Evolutionary conservation across 352 stramenopile genomes (phyloP), one percentile per base, ranked within the genome.

Genomic region (Aphanomyces astaci): DNA sequence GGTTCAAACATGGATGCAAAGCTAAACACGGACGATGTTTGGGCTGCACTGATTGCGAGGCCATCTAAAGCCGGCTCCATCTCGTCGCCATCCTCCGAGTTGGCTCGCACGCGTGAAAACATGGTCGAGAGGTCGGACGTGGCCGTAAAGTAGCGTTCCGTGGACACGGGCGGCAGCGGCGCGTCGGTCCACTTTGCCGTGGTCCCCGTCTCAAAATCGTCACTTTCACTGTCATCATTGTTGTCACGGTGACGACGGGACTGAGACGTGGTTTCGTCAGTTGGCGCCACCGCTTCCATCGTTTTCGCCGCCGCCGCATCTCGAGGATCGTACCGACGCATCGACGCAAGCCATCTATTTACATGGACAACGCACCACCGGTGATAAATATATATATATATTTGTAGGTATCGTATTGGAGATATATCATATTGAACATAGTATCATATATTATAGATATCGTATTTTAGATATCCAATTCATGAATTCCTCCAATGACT

Each of bases 61-160:
- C 84, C 84, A 71, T 93, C 84, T 5, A 93, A 70, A 2, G 84
- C 84, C 27, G 84, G 82, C 71, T 93, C 84, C 11, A 83, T 83
- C 62, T 80, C 81, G 30, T 84, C 75, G 22, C 84, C 84, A 51
- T 93, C 84, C 53, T 93, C 84, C 49, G 84, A 93, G 65, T 93
- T 93, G 70, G 86, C 88, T 31, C 84, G 84, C 22, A 93, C 81
- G 40, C 84, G 82, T 1, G 82, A 80, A 63, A 93, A 93, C 43
- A 93, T 65, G 36, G 75, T 82, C n/a, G 78, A 79, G 11, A 93
- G 73, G 28, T 73, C 78, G 1, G 79, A 81, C 3, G 82, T 88
- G 24, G 77, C 56, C 2, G 56, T 72, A 70, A 90, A 93, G 71
- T 88, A 93, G 10, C 82, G 81, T 43, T 90, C 81, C 17, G 79